Percentiles rank a stretch among this genome's conserved stretches.
phyloP scores from a whole-genome alignment of 2,329 filamentous ascomycete species.

The Plectosphaerella plurivora region DNA sequence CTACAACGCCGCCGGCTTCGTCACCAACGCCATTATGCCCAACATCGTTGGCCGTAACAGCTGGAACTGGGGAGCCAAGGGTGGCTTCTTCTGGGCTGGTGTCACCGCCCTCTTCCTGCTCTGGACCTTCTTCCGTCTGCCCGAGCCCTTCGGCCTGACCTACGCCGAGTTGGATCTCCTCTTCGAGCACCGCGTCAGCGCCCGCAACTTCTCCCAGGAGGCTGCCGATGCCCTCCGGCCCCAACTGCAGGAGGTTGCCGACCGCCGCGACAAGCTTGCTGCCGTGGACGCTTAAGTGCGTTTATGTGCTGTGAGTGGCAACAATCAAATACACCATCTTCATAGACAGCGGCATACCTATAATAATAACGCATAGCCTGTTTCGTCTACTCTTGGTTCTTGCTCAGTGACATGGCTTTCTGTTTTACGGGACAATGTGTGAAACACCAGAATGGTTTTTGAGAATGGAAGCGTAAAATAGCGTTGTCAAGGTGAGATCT shows the following conservation, averaged over 20 bases:
- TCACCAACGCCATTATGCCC: slow-evolving; percentile 20
- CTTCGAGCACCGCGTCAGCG: slow-evolving; percentile 9
- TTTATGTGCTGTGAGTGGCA: slow-evolving; percentile 1
- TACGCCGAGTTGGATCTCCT: slow-evolving; percentile 18
- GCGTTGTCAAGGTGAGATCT: no score
- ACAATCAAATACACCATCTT: background rate
- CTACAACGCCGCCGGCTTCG: slow-evolving; percentile 35
- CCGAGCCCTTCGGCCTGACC: slow-evolving; percentile 20
- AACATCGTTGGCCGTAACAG: slow-evolving; percentile 11
- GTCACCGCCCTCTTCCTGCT: slow-evolving; percentile 21
- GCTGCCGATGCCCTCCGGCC: slow-evolving; percentile 9
- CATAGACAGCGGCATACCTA: no score
- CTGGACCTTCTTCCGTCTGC: slow-evolving; percentile 24
- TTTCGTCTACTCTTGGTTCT: no score
- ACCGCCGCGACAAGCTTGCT: slow-evolving; percentile 9
- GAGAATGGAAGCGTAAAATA: no score
- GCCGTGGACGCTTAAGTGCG: background rate
- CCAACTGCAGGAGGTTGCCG: slow-evolving; percentile 12
- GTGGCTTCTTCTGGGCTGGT: slow-evolving; percentile 22
- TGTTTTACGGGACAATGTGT: no score
- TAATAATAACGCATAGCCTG: no score
- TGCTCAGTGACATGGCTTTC: no score
- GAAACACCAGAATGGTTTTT: no score
- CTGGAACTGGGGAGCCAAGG: slow-evolving; percentile 24
- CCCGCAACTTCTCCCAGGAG: slow-evolving; percentile 8